Base-by-base conservation (phyloP, 2,329 filamentous ascomycete genomes). In the Ophiosphaerella narmari region DNA sequence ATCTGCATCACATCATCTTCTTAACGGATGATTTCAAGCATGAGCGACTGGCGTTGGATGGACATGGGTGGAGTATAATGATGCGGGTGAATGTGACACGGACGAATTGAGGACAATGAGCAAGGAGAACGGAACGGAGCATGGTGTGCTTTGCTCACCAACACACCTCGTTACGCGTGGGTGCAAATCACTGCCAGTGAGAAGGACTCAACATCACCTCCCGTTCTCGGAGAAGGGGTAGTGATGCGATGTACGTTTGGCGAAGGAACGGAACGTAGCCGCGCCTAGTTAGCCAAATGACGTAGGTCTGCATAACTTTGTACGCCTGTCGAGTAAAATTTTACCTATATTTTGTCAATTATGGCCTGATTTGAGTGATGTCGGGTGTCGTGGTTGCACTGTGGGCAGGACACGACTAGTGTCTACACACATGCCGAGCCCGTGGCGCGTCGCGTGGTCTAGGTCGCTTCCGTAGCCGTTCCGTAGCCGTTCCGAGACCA, bases 41-140 rank as follows among this genome's bases (percentile, higher is more conserved):
- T 73, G 54, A 73, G 70, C 68, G 70, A 70, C 53, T 45, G 70
- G 70, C 68, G 68, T 73, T 73, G 55, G 52, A 46, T 51, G 55
- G 59, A 52, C 57, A 57, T 54, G 42, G 52, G 42, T 47, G 59
- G 63, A 60, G 58, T 61, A 47, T 38, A 57, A 54, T 41, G 39
- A 31, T 33, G 36, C 34, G 38, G 33, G 29, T 7, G 33, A 21
- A 18, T 38, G 42, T 44, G n/a, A 44, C 7, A 32, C 26, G 26
- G 26, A 29, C 7, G 26, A 11, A 29, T 8, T 29, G 26, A 29
- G 26, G 6, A 2, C 26, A 29, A 29, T 8, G 26, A 29, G 11
- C 6, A 29, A 7, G 11, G 7, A 29, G 26, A 29, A 29, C 11
- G 26, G 16, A 13, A 35, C 33, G 14, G 33, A 35, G 33, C 14